These are phyloP conservation scores for Akebia trifoliata DNA, from an alignment of 164 flowering plant species.

Conservation along the genomic window DNA sequence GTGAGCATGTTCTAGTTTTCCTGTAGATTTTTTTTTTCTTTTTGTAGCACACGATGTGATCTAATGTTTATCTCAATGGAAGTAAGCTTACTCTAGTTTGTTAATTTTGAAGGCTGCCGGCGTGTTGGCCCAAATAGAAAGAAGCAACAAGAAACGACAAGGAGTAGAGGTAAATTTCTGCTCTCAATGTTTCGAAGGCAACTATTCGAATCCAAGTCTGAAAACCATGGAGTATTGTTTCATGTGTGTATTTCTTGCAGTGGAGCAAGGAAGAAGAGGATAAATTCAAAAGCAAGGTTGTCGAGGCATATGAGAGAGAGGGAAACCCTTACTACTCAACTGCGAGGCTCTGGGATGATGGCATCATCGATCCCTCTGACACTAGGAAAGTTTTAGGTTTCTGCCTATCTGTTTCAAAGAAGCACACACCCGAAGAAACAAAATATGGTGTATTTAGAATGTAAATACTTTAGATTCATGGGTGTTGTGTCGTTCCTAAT, in stretches of 20 bases:
- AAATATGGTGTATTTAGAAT: slow-evolving; percentile 93
- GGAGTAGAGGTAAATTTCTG: slow-evolving; percentile 58
- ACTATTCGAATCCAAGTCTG: neutral
- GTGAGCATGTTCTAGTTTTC: no score
- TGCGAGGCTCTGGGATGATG: slow-evolving; percentile 97
- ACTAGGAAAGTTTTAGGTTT: slow-evolving; percentile 74
- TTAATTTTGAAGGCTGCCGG: slow-evolving; percentile 88
- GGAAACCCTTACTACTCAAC: slow-evolving; percentile 85
- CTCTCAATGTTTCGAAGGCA: neutral
- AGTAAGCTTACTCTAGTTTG: neutral
- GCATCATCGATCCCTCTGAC: slow-evolving; percentile 92
- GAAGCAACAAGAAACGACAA: slow-evolving; percentile 66
- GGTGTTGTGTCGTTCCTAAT: no score
- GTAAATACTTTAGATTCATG: no score
- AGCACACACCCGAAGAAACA: slow-evolving; percentile 52
- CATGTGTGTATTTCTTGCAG: slow-evolving; percentile 30
- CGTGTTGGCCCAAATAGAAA: slow-evolving; percentile 84
- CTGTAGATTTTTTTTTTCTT: neutral
- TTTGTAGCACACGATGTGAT: slow-evolving; percentile 9
- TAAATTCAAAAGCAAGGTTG: slow-evolving; percentile 62
- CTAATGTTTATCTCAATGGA: neutral
- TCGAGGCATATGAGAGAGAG: slow-evolving; percentile 82
- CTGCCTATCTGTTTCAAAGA: slow-evolving; percentile 69
- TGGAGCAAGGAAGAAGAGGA: slow-evolving; percentile 88
- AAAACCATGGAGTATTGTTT: slow-evolving; percentile 1